Base-by-base conservation (phyloP, 139 green algal species). In the Chlorella ohadii region DNA sequence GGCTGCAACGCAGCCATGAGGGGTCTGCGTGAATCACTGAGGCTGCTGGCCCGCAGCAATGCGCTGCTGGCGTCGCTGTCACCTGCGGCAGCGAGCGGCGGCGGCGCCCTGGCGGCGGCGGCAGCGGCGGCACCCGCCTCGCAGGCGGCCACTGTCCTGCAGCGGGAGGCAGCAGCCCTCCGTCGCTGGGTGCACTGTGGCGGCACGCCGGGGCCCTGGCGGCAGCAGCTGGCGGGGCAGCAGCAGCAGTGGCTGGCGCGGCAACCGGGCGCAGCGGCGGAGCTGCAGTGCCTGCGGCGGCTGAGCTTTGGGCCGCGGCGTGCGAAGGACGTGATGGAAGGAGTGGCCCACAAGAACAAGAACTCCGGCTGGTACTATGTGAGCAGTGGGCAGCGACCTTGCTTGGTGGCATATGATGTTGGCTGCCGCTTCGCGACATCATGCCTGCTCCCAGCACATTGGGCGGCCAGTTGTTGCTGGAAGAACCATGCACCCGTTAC, bases 341-440 rank as follows among this genome's bases (percentile, higher is more conserved):
- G 44, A n/a, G n/a, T 83, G 20, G 55, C 72, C 55, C 81, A 77
- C 68, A 77, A 68, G 70, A 64, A 57, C 34, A 66, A 38, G 9
- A 72, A 91, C 70, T 75, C 78, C 20, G 77, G 59, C 38, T 82
- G 89, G 82, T 91, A 91, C 80, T 38, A 89, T 38, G 88, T 91
- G 61, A 79, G 85, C 67, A 38, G 27, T 13, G 3, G 16, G 20
- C 16, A 20, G 27, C 44, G 44, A 9, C 9, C 44, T 9, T 51
- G 44, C 7, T n/a, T n/a, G n/a, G n/a, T n/a, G n/a, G n/a, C n/a
- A n/a, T n/a, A n/a, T n/a, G n/a, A n/a, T n/a, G n/a, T n/a, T n/a
- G n/a, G n/a, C n/a, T 51, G 44, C 44, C 44, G 44, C 7, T 6
- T 6, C 59, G 6, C 16, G 12, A 12, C 31, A n/a, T 72, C 25